Evolutionary conservation across 495 filamentous ascomycete genomes (phyloP), one percentile per base, ranked within the genome.

Genomic region (Thermochaetoides thermophila): DNA sequence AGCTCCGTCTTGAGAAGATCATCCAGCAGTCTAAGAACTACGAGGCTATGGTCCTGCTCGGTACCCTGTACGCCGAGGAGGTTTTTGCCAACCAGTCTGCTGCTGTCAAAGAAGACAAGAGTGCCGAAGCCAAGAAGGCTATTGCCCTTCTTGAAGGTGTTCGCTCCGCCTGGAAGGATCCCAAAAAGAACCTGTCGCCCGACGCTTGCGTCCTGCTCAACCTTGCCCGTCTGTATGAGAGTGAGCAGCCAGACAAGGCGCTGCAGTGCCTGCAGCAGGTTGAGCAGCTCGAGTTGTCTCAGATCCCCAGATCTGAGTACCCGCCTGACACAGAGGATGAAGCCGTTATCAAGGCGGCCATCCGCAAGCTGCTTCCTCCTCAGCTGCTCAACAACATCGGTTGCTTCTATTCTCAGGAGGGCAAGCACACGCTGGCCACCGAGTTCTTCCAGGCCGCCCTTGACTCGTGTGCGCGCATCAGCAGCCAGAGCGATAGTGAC

Each of bases 301-400:
- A 76, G 27, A 63, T 89, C 35, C 64, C 74, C 3, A 66, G 78
- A 9, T 74, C 78, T 18, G 72, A 80, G 34, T 63, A 64, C 5
- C 77, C 78, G 1, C 62, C 76, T 21, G 74, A 69, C n/a, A 49
- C 60, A 0, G 70, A 77, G 14, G 64, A 76, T 27, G 66, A 69
- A 21, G 65, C 68, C n/a, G 63, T 69, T 17, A 44, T 70, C 17
- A 70, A 69, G 33, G 59, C 63, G 19, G 60, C 59, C 17, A 61
- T 89, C 20, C 74, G 83, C 21, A 75, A 84, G 49, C 60, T 73
- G 38, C 61, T 96, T 0, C 80, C 85, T 4, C 84, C 91, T 2
- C 85, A 95, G 52, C 64, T 97, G 1, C 72, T 95, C 26, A 96
- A 94, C 63, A 96, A 97, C 48, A 91, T 97, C 53, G 89, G 83